Conservation (phyloP, 768 basidiomycete species). For the Boletus sp. region DNA sequence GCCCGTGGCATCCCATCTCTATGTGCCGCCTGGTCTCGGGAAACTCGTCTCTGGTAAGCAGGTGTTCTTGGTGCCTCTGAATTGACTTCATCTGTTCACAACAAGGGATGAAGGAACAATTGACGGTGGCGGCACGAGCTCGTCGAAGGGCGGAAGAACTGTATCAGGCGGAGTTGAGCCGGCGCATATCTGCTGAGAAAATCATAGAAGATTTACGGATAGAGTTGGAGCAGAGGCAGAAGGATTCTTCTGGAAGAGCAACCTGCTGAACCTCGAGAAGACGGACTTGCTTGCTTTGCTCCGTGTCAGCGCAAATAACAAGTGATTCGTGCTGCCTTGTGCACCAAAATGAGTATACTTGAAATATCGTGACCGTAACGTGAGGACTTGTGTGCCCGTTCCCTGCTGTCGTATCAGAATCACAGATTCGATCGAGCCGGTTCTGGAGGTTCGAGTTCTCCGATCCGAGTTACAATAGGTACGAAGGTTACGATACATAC, state of each 20-base stretch:
- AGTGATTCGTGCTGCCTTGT: not conserved
- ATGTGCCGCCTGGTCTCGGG: slow-evolving; percentile 36
- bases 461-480: not conserved
- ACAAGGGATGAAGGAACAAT: slow-evolving; percentile 35
- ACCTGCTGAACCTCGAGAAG: not conserved
- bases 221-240: slow-evolving; percentile 3
- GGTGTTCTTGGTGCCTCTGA: not conserved
- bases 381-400: not conserved
- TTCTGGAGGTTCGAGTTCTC: not conserved
- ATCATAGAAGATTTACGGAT: slow-evolving; percentile 17
- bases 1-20: slow-evolving; percentile 27
- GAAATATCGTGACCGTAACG: not conserved
- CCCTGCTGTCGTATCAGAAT: not conserved
- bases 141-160: slow-evolving; percentile 35
- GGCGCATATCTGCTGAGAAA: slow-evolving; percentile 33
- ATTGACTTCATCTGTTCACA: not conserved
- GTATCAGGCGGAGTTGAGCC: slow-evolving; percentile 31
- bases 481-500: slow-evolving; percentile 23
- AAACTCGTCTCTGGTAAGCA: slow-evolving; percentile 36
- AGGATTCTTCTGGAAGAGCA: not conserved
- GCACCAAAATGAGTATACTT: not conserved
- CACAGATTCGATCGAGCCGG: not conserved
- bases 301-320: not conserved
- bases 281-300: not conserved
- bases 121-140: slow-evolving; percentile 30